Percentiles rank a stretch among this genome's conserved stretches.
phyloP scores from a whole-genome alignment of 1,284 basidiomycete species.

The Sanghuangporus sanghuang region DNA sequence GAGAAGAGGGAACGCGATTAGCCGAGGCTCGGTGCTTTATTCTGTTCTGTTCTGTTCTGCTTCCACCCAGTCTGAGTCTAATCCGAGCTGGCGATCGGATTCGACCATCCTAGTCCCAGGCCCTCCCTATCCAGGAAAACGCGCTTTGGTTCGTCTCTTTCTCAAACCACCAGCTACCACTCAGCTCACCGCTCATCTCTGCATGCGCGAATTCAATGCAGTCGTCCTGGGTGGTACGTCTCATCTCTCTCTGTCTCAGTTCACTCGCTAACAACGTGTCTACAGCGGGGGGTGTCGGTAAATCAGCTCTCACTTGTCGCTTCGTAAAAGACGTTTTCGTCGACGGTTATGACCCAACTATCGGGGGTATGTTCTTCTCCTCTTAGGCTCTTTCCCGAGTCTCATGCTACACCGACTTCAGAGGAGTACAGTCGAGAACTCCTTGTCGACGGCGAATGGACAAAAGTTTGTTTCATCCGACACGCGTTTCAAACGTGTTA shows the following conservation, averaged over 20 bases:
- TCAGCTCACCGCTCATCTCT: conserved; percentile 4
- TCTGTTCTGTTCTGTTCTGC: neutral
- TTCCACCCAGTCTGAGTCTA: neutral
- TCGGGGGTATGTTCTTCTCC: conserved; percentile 52
- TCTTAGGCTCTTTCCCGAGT: conserved; percentile 1
- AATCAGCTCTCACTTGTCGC: conserved; percentile 69
- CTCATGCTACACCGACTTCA: conserved; percentile 25
- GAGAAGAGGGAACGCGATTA: neutral
- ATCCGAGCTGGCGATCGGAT: conserved; percentile 16
- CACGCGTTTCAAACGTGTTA: neutral
- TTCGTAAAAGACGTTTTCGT: conserved; percentile 73
- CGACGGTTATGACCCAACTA: conserved; percentile 77
- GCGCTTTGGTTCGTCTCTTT: conserved; percentile 15
- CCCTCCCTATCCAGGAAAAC: neutral
- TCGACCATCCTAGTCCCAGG: neutral
- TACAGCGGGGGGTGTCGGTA: conserved; percentile 77
- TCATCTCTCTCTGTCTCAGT: conserved; percentile 22
- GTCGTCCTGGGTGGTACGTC: conserved; percentile 72
- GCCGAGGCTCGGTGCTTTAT: neutral
- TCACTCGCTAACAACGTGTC: neutral
- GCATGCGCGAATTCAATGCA: conserved; percentile 64
- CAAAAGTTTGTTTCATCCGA: conserved; percentile 36
- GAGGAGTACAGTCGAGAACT: conserved; percentile 63
- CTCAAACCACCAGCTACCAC: conserved; percentile 19
- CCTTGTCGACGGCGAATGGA: conserved; percentile 55